Evolutionary conservation across 148 eudicot species (phyloP), one percentile per base, ranked within the genome.

Genomic region (Rhododendron molle): DNA sequence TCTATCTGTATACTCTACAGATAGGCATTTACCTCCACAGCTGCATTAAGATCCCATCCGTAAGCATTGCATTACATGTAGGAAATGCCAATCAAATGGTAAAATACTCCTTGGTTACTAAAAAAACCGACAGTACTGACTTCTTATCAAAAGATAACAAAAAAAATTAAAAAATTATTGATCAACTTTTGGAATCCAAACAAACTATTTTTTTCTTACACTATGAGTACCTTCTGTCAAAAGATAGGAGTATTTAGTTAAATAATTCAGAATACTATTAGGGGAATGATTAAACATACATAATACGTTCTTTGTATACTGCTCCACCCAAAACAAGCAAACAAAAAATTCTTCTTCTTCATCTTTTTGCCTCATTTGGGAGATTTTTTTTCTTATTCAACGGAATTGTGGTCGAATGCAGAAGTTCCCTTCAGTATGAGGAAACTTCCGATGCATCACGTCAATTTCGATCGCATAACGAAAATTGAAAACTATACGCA

Each of bases 21-120:
- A 85, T 72, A 96, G 88, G 86, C 98, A 96, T 89, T 93, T 90
- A 34, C 99, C 98, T 78, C 98, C 99, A 85, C 92, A 91, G 87
- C 99, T 97, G 91, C 86, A 86, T 56, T 81, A 18, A 81, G 62
- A 81, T 56, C 34, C 7, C 83, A 81, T 38, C 21, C 23, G 1
- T 20, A 80, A 80, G 83, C 46, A 54, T 12, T 71, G 20, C 38
- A 71, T 54, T 54, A 32, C 26, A 54, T 1, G 3, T 21, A 38
- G 16, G 23, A 80, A 80, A 50, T 56, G 65, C 65, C 38, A 52
- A 30, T 9, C 34, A 26, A 12, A 23, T 46, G 56, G 52, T n/a
- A 78, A 4, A 78, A 46, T 43, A 78, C 80, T 21, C 21, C 1
- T 46, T 13, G 20, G 16, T 47, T 47, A 26, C 58, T 65, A 28